phyloP scores from a whole-genome alignment of 805 yeast genomes.

The Monosporozyma aerobia region DNA sequence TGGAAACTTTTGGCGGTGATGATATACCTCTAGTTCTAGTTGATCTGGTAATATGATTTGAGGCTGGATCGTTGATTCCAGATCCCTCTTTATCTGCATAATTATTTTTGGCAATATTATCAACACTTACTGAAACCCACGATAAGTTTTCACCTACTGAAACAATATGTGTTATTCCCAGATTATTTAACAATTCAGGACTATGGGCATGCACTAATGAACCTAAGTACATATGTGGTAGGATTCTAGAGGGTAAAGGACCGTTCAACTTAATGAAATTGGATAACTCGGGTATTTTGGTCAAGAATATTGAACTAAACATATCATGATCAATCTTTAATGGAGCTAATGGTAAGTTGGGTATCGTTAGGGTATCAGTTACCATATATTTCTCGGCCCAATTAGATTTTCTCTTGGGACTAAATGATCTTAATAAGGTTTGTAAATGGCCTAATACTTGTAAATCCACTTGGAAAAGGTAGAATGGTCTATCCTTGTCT shows the following conservation, averaged over 20 bases:
- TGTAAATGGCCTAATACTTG: conserved; percentile 56
- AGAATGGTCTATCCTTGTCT: conserved; percentile 67
- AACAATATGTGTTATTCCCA: conserved; percentile 67
- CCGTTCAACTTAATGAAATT: conserved; percentile 38
- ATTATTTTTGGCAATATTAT: not conserved
- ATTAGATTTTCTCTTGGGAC: conserved; percentile 38
- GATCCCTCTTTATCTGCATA: not conserved
- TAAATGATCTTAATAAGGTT: conserved; percentile 45
- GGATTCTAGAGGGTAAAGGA: conserved; percentile 72
- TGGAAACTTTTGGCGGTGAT: conserved; percentile 6
- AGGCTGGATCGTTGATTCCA: not conserved
- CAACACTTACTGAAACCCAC: conserved; percentile 37
- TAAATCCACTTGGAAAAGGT: conserved; percentile 71
- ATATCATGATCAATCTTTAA: conserved; percentile 24
- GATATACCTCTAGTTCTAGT: conserved; percentile 13
- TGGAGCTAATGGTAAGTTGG: conserved; percentile 4
- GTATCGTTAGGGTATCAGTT: not conserved
- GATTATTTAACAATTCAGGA: conserved; percentile 46
- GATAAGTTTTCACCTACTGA: conserved; percentile 76
- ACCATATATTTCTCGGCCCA: not conserved
- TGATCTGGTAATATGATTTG: not conserved
- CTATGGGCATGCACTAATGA: conserved; percentile 74
- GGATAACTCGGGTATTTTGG: conserved; percentile 19
- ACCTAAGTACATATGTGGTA: conserved; percentile 81
- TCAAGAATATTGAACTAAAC: conserved; percentile 30